Conservation (phyloP, 2,329 filamentous ascomycete species). For the Purpureocillium lavendulum region DNA sequence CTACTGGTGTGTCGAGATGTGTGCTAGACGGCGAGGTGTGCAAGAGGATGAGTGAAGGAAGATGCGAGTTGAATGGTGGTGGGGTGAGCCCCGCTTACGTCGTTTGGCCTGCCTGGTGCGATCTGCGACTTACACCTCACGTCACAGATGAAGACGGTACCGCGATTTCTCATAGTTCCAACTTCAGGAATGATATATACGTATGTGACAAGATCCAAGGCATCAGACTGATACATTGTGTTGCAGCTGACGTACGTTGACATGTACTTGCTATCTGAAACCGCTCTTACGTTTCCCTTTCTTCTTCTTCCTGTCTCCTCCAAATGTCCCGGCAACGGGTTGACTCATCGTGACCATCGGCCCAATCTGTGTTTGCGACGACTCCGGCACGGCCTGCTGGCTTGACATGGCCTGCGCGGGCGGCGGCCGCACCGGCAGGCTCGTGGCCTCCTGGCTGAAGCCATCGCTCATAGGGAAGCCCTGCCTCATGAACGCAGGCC, state of each 20-base stretch:
- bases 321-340: conserved; percentile 35
- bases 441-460: conserved; percentile 4
- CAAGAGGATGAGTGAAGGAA: not conserved
- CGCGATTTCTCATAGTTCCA: too few species aligned
- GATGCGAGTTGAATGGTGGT: not conserved
- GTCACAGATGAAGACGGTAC: too few species aligned
- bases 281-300: conserved; percentile 34
- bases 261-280: conserved; percentile 20
- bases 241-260: too few species aligned
- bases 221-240: too few species aligned
- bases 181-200: too few species aligned
- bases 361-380: conserved; percentile 24
- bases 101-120: not conserved
- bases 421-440: conserved; percentile 8
- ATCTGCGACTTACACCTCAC: not conserved
- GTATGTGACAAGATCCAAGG: too few species aligned
- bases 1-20: too few species aligned
- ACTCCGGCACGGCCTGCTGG: conserved; percentile 21
- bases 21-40: too few species aligned
- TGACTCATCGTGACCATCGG: conserved; percentile 36
- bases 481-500: conserved; percentile 18
- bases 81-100: conserved; percentile 1
- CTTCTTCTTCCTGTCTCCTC: conserved; percentile 33
- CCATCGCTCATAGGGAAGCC: conserved; percentile 8
- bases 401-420: conserved; percentile 25